Conservation (phyloP, 2,329 filamentous ascomycete genomes). For the Elsinoe fawcettii region DNA sequence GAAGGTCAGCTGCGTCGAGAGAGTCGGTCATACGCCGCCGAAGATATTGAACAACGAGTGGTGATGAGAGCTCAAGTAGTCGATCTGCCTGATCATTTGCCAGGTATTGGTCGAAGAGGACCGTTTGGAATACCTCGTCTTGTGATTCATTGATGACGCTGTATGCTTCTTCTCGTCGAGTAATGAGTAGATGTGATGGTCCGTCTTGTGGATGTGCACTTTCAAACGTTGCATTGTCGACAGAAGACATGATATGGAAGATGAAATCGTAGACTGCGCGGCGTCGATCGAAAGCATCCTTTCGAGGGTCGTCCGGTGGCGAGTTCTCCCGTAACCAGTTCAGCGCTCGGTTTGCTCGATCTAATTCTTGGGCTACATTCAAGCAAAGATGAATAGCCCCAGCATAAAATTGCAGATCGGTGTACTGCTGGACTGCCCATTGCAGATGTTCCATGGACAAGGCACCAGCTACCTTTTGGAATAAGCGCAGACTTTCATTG, state of each 20-base stretch:
- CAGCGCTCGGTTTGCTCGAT: conserved; percentile 77
- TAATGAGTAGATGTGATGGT: conserved; percentile 64
- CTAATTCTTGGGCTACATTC: conserved; percentile 71
- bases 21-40: conserved; percentile 65
- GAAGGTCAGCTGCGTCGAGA: conserved; percentile 73
- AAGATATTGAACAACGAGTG: conserved; percentile 80
- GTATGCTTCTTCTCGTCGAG: conserved; percentile 80
- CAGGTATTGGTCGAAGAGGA: conserved; percentile 98
- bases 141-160: conserved; percentile 78
- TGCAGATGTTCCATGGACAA: conserved; percentile 74
- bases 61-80: conserved; percentile 74
- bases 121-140: conserved; percentile 91
- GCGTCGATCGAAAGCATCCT: conserved; percentile 59
- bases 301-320: conserved; percentile 62
- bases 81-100: conserved; percentile 75
- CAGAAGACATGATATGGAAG: conserved; percentile 66
- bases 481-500: conserved; percentile 81
- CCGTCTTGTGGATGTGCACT: conserved; percentile 73
- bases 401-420: conserved; percentile 78
- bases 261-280: conserved; percentile 80
- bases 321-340: conserved; percentile 81
- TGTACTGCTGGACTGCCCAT: conserved; percentile 70
- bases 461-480: conserved; percentile 78
- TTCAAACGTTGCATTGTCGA: conserved; percentile 62
- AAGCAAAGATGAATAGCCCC: conserved; percentile 81